Evolutionary conservation across 2,329 filamentous ascomycete genomes (phyloP).

Genomic region (Zymoseptoria ardabiliae): DNA sequence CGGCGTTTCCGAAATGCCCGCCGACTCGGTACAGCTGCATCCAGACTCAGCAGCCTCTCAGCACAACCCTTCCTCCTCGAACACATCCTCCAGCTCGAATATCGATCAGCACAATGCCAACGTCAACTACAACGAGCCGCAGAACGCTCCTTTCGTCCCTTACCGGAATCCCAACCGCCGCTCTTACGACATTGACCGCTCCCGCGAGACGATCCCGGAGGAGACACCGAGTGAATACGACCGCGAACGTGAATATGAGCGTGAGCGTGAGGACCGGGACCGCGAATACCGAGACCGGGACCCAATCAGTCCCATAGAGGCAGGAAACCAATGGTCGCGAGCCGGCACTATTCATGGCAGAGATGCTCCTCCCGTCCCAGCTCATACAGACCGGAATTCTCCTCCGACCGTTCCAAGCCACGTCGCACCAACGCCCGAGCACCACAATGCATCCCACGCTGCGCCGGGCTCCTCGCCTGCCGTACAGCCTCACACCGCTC

Average conservation of each 20-base stretch:
- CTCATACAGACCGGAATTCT: background rate
- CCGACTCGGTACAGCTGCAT: slow-evolving; percentile 9
- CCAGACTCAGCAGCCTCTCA: slow-evolving; percentile 1
- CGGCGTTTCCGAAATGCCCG: slow-evolving; percentile 19
- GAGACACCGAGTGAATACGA: background rate
- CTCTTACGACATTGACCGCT: slow-evolving; percentile 1
- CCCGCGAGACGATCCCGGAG: background rate
- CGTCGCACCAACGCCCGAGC: background rate
- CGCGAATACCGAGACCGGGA: slow-evolving; percentile 2
- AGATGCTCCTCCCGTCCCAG: background rate
- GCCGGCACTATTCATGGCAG: background rate
- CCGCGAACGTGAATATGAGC: background rate
- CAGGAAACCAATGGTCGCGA: background rate
- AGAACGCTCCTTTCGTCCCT: slow-evolving; percentile 4
- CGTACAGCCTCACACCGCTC: background rate
- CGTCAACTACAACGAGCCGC: background rate
- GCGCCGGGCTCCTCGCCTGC: background rate
- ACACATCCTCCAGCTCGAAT: slow-evolving; percentile 4
- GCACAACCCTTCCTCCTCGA: background rate
- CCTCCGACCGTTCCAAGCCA: background rate
- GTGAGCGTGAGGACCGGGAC: background rate
- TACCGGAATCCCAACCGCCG: slow-evolving; percentile 6
- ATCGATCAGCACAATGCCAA: slow-evolving; percentile 1
- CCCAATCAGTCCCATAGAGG: slow-evolving; percentile 3
- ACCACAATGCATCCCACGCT: background rate